Percentiles rank a stretch among this genome's conserved stretches.
These are phyloP conservation scores for Brassica juncea DNA, from an alignment of 345 rosid species.

Conservation along the genomic window DNA sequence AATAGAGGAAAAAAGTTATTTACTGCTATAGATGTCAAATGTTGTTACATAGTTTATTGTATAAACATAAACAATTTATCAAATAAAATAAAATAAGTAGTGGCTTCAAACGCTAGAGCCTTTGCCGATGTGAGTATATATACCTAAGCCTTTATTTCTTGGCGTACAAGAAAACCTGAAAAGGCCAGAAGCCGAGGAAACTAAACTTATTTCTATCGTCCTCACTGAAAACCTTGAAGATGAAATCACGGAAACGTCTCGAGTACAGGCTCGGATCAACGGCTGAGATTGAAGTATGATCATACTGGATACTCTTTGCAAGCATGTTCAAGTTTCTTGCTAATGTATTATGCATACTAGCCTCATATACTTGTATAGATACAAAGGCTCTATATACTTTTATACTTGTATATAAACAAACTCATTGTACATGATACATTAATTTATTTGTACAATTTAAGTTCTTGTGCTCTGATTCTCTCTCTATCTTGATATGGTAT, in stretches of 20 bases:
- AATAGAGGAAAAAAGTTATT: too few species aligned
- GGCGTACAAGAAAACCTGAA: neutral
- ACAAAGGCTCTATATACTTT: too few species aligned
- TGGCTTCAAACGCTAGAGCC: neutral
- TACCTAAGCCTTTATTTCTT: constrained; percentile 26
- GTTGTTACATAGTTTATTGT: constrained; percentile 22
- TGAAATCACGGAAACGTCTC: constrained; percentile 82
- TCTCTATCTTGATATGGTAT: too few species aligned
- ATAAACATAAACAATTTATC: neutral
- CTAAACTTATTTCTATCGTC: constrained; percentile 55
- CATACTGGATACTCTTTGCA: constrained; percentile 89
- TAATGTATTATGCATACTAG: too few species aligned
- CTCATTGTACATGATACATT: too few species aligned
- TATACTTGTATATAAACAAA: too few species aligned
- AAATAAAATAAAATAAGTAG: neutral
- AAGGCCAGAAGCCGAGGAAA: constrained; percentile 14
- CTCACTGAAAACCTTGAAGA: constrained; percentile 68
- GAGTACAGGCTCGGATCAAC: constrained; percentile 91
- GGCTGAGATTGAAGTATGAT: constrained; percentile 91
- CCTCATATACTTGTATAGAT: too few species aligned
- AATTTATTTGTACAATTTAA: too few species aligned
- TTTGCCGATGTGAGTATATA: constrained; percentile 6
- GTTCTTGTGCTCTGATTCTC: too few species aligned
- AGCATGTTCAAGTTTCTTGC: constrained; percentile 94
- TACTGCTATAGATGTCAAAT: too few species aligned